A percentile compares a stretch with the other conserved stretches of the same genome.
Evolutionary conservation across 495 filamentous ascomycete species (phyloP).

Genomic region (Lophium mytilinum): DNA sequence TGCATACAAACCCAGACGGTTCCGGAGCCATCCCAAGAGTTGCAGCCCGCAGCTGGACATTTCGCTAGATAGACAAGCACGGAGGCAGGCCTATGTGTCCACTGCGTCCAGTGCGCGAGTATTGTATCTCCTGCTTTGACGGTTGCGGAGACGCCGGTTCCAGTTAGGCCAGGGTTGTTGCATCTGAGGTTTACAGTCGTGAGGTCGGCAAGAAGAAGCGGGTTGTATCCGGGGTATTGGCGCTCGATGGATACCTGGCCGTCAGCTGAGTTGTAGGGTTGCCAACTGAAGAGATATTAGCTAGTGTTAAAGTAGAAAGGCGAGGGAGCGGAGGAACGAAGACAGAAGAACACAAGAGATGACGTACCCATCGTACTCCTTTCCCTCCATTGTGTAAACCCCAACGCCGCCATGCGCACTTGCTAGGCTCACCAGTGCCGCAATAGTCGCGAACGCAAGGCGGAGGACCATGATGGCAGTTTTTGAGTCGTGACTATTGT

Average conservation of each 20-base stretch:
- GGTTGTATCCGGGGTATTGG: conserved; percentile 18
- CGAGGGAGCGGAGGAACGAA: background rate
- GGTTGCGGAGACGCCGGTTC: conserved; percentile 13
- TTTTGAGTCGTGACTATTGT: background rate
- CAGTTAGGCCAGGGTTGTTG: conserved; percentile 18
- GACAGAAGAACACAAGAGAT: too few relatives aligned
- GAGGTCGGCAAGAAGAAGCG: conserved; percentile 15
- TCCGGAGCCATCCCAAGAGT: conserved; percentile 16
- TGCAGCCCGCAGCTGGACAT: conserved; percentile 16
- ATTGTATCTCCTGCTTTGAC: conserved; percentile 15
- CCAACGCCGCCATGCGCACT: conserved; percentile 25
- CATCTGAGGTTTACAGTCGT: conserved; percentile 19
- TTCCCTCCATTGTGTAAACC: conserved; percentile 16
- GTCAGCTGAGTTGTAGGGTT: conserved; percentile 20
- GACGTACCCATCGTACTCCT: conserved; percentile 15
- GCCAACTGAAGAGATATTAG: conserved; percentile 14
- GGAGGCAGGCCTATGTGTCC: conserved; percentile 20
- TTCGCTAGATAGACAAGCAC: conserved; percentile 26
- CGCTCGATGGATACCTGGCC: conserved; percentile 20
- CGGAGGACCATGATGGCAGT: conserved; percentile 13
- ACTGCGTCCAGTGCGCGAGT: conserved; percentile 20
- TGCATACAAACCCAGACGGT: conserved; percentile 10
- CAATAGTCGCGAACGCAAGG: conserved; percentile 3
- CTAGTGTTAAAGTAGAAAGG: background rate
- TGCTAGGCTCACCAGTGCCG: conserved; percentile 12